Conservation (phyloP, 2,329 filamentous ascomycete species). For the Verruconis gallopava region DNA sequence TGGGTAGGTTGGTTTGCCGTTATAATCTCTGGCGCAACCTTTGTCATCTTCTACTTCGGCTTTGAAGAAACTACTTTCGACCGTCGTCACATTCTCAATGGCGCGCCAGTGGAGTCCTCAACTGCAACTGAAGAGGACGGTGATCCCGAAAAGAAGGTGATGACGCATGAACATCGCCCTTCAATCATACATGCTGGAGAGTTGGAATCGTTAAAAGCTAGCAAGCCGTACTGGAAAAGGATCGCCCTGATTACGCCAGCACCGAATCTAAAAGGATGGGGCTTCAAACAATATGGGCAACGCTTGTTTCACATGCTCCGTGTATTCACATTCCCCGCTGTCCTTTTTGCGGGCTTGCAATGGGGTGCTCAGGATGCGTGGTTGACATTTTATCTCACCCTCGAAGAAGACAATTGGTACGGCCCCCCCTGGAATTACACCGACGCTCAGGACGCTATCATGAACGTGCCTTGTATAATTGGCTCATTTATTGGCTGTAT, state of each 20-base stretch:
- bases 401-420: constrained; percentile 45
- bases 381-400: constrained; percentile 45
- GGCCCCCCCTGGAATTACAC: constrained; percentile 42
- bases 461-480: constrained; percentile 44
- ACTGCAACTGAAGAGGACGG: background rate
- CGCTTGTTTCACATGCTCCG: constrained; percentile 43
- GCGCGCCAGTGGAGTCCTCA: background rate
- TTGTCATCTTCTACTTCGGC: constrained; percentile 38
- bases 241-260: constrained; percentile 44
- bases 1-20: constrained; percentile 42
- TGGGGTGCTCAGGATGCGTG: constrained; percentile 50
- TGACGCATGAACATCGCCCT: background rate
- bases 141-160: constrained; percentile 2
- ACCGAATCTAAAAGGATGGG: constrained; percentile 39
- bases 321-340: constrained; percentile 45
- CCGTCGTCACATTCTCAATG: constrained; percentile 25
- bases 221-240: constrained; percentile 41
- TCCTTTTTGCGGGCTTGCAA: constrained; percentile 44
- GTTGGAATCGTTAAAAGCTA: constrained; percentile 15
- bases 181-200: constrained; percentile 10
- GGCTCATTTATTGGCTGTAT: constrained; percentile 43
- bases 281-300: constrained; percentile 40
- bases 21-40: constrained; percentile 35
- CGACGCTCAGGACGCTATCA: constrained; percentile 41
- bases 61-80: constrained; percentile 42